phyloP scores from a whole-genome alignment of 805 yeast species.

The Jamesozyma hellenica region DNA sequence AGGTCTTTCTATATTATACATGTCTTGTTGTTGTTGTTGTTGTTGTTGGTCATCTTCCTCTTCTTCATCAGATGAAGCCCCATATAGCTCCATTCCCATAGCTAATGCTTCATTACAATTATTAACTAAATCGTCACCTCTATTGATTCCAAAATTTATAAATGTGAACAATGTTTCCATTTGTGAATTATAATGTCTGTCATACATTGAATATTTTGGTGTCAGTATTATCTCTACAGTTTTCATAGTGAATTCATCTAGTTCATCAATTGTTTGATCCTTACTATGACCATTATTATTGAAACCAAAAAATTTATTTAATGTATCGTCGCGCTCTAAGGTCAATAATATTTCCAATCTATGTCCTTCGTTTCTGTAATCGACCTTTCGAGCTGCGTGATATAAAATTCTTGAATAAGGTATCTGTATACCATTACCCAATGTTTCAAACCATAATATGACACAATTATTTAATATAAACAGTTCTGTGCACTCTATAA shows the following conservation, averaged over 20 bases:
- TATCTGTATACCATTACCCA: slow-evolving; percentile 31
- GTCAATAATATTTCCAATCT: slow-evolving; percentile 20
- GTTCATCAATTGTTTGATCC: neutral
- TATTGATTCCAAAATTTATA: slow-evolving; percentile 31
- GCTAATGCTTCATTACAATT: slow-evolving; percentile 32
- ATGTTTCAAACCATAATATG: slow-evolving; percentile 32
- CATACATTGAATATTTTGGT: slow-evolving; percentile 31
- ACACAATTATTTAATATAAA: slow-evolving; percentile 32
- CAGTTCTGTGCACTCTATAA: slow-evolving; percentile 25
- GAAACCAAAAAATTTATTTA: slow-evolving; percentile 18
- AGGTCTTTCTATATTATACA: neutral
- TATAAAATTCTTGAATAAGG: slow-evolving; percentile 27
- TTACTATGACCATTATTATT: neutral
- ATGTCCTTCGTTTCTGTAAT: slow-evolving; percentile 17
- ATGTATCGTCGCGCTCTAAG: slow-evolving; percentile 19
- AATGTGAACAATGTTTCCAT: slow-evolving; percentile 31
- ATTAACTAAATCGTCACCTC: slow-evolving; percentile 32
- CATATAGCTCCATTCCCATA: slow-evolving; percentile 26
- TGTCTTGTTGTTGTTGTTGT: neutral
- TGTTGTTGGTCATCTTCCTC: neutral
- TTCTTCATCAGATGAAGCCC: slow-evolving; percentile 3
- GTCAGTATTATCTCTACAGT: slow-evolving; percentile 28
- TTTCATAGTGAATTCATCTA: slow-evolving; percentile 7
- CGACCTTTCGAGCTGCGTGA: slow-evolving; percentile 21
- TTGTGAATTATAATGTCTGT: slow-evolving; percentile 28